Base-by-base conservation (phyloP, 225 moss, liverwort and hornwort genomes). In the Polytrichum formosum region DNA sequence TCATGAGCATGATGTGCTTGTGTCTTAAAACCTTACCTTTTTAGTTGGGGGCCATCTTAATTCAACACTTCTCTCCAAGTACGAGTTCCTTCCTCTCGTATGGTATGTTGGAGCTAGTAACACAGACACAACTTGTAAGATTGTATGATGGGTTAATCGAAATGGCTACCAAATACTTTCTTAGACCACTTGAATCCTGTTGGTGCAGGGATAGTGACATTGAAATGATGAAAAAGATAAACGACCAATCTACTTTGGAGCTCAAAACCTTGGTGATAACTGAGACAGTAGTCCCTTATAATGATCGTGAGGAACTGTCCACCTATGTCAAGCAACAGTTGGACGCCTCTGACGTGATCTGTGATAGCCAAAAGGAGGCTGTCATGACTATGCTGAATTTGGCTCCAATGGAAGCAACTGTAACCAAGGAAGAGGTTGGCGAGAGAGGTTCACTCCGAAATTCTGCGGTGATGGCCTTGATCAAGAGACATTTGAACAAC, bases 241-340 rank as follows among this genome's bases (percentile, higher is more conserved):
- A 80, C 25, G 77, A 83, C 28, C 74, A 74, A 56, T 90, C 96
- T 33, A 97, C 87, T 1, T 74, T 97, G 76, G 94, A 97, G 77
- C 75, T 97, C 27, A 94, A 92, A 64, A 91, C 89, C 1, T 74
- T 94, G 63, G 86, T 94, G 35, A 92, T 94, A 68, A 84, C 86
- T 10, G 96, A 97, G 78, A 97, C 90, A 19, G 84, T 97, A n/a
- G 94, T 94, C 28, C 89, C 92, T 4, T 89, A 83, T 66, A 86
- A 91, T 2, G 76, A 90, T 6, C 87, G 85, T 54, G 82, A 91
- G 35, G 85, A 88, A 77, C 76, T 97, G 59, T 84, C 71, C 20
- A 54, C 83, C 20, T 97, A 87, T 65, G 87, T 97, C 54, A 87
- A 82, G 31, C 83, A 86, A 25, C 94, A 92, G 69, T 69, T 97